These are phyloP conservation scores for Corymbia calophylla DNA, from an alignment of 441 rosid species.

Conservation along the genomic window DNA sequence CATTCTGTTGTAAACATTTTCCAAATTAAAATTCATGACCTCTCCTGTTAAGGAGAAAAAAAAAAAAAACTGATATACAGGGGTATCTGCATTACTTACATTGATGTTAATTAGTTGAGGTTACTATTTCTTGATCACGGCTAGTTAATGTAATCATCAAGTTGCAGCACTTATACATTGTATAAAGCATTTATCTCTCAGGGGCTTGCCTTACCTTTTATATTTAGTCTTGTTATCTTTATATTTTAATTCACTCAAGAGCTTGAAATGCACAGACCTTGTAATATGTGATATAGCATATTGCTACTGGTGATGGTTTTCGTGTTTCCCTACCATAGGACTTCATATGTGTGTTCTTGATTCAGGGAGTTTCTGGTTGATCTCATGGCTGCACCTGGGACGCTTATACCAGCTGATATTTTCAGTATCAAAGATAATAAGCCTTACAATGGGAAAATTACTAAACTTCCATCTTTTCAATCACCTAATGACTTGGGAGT, in stretches of 20 bases:
- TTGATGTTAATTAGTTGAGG: neutral
- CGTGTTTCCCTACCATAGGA: neutral
- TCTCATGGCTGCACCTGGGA: constrained; percentile 99
- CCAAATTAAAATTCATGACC: neutral
- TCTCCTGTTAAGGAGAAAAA: neutral
- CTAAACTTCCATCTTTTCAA: constrained; percentile 37
- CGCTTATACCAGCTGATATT: constrained; percentile 93
- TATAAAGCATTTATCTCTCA: neutral
- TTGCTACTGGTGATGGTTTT: neutral
- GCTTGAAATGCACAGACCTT: neutral
- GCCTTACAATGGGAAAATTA: constrained; percentile 36
- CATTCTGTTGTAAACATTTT: neutral
- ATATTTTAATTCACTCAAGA: neutral
- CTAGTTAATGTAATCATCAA: neutral
- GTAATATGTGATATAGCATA: neutral
- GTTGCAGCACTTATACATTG: neutral
- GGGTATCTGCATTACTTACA: neutral
- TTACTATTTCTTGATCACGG: neutral
- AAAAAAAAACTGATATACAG: neutral
- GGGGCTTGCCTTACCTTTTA: neutral
- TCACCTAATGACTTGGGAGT: constrained; percentile 30
- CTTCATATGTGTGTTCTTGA: constrained; percentile 18
- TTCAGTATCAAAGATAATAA: constrained; percentile 49
- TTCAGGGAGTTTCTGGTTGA: constrained; percentile 98
- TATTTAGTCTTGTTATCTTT: neutral